Base-by-base conservation (phyloP, 345 rosid genomes). In the Bruguiera sexangula region DNA sequence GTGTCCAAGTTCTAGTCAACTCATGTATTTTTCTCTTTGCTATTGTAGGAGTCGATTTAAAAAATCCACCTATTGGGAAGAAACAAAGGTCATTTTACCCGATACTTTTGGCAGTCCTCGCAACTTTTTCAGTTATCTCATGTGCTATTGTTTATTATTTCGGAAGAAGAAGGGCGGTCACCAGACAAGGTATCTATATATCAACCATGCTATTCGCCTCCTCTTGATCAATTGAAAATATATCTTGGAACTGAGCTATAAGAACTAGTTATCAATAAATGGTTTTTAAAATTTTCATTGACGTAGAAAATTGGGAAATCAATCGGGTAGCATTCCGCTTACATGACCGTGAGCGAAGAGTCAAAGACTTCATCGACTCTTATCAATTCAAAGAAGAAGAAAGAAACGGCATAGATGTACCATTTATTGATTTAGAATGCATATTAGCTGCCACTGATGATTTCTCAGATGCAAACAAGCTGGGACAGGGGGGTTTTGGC, bases 401-500 rank as follows among this genome's bases (percentile, higher is more conserved):
- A 36, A 79, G 69, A 58, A 78, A 79, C 54, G 79, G 68, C 32
- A 76, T 87, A 67, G 88, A 82, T 32, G 73, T 85, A 7, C 88
- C 84, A 20, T 76, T 77, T 67, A 68, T 83, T 24, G 76, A 74
- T 30, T 67, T 85, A 27, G 82, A 81, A 20, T 59, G 62, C 66
- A 82, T 87, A 62, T 6, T 82, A 68, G 80, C 68, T 56, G 86
- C 87, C 20, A 83, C 92, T 1, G 78, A 82, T 61, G 73, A 75
- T 67, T 87, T 87, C 64, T 81, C 85, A 0, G 77, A 76, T 10
- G 68, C 67, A 34, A 87, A 85, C 73, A 82, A 73, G 75, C 86
- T 87, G 4, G 92, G 89, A 7, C 80, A 69, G 64, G 89, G 92
- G 0, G 89, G 92, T 0, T 87, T 87, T 55, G 89, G 92, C n/a